Percentiles rank a stretch among this genome's conserved stretches.
phyloP scores from a whole-genome alignment of 495 filamentous ascomycete species.

The Aspergillus indologenus region DNA sequence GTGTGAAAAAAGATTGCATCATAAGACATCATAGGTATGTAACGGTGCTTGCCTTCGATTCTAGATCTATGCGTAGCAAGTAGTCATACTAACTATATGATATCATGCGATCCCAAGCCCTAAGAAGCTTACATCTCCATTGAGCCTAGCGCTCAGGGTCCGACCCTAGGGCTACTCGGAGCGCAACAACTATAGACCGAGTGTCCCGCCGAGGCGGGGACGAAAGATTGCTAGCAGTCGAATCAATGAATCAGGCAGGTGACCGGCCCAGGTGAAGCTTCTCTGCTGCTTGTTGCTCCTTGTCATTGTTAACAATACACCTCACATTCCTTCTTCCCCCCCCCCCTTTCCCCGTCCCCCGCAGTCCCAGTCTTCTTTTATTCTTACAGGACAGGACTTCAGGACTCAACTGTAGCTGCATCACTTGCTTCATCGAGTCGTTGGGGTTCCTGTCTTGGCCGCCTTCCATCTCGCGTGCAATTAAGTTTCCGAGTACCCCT shows the following conservation, averaged over 20 bases:
- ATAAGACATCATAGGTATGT: slow-evolving; percentile 44
- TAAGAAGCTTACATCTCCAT: slow-evolving; percentile 17
- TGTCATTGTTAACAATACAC: not conserved
- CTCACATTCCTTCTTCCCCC: too few relatives aligned
- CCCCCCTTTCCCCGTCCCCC: not conserved
- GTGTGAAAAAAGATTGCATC: slow-evolving; percentile 27
- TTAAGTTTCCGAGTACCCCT: not conserved
- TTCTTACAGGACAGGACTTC: slow-evolving; percentile 9
- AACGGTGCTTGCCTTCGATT: slow-evolving; percentile 1
- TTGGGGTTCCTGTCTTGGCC: slow-evolving; percentile 3
- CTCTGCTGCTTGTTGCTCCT: slow-evolving; percentile 1
- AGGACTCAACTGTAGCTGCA: not conserved
- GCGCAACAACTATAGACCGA: slow-evolving; percentile 24
- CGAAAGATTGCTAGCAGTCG: slow-evolving; percentile 7
- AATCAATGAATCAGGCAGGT: slow-evolving; percentile 5
- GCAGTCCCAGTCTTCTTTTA: slow-evolving; percentile 4
- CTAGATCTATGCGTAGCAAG: not conserved
- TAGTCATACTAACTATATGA: slow-evolving; percentile 3
- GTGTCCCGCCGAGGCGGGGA: slow-evolving; percentile 29
- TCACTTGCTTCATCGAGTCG: slow-evolving; percentile 6
- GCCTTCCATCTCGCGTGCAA: slow-evolving; percentile 8
- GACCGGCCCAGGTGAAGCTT: slow-evolving; percentile 10
- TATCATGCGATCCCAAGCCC: slow-evolving; percentile 18
- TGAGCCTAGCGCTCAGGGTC: slow-evolving; percentile 24
- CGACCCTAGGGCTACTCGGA: slow-evolving; percentile 31